Percentiles rank a stretch among this genome's conserved stretches.
Evolutionary conservation across 768 basidiomycete species (phyloP).

Genomic region (Floccularia luteovirens): DNA sequence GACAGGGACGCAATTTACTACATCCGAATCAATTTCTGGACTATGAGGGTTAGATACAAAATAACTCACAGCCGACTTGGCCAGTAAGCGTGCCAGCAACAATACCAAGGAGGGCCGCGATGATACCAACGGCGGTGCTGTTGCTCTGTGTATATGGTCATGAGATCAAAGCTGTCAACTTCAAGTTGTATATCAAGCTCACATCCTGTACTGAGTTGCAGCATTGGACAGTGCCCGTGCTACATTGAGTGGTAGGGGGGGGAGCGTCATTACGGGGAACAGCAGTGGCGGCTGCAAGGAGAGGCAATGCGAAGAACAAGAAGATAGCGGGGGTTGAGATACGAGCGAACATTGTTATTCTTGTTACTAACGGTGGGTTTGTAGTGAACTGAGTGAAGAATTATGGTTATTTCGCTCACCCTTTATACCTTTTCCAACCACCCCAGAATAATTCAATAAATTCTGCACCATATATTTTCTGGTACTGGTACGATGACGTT

Average conservation of each 20-base stretch:
- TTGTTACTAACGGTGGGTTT: too few species aligned
- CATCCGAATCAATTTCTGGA: neutral
- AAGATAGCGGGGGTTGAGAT: too few species aligned
- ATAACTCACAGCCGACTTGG: neutral
- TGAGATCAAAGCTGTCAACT: neutral
- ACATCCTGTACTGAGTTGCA: neutral
- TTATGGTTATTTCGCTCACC: too few species aligned
- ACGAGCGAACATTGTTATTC: conserved; percentile 15
- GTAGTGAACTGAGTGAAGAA: too few species aligned
- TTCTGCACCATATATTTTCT: too few species aligned
- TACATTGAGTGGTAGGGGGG: too few species aligned
- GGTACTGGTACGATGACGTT: too few species aligned
- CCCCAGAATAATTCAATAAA: too few species aligned
- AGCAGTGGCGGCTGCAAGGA: conserved; percentile 12
- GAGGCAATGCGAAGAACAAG: conserved; percentile 13
- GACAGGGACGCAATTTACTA: neutral
- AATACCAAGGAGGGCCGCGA: neutral
- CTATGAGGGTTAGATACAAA: neutral
- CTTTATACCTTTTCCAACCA: too few species aligned
- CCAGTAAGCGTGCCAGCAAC: neutral
- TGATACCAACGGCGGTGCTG: neutral
- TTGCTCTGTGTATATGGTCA: neutral
- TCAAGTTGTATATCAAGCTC: neutral
- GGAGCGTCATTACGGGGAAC: conserved; percentile 7
- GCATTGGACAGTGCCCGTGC: neutral